Percentiles rank a stretch among this genome's conserved stretches.
Conservation (phyloP, 352 stramenopile genomes). For the Phytophthora meadii region DNA sequence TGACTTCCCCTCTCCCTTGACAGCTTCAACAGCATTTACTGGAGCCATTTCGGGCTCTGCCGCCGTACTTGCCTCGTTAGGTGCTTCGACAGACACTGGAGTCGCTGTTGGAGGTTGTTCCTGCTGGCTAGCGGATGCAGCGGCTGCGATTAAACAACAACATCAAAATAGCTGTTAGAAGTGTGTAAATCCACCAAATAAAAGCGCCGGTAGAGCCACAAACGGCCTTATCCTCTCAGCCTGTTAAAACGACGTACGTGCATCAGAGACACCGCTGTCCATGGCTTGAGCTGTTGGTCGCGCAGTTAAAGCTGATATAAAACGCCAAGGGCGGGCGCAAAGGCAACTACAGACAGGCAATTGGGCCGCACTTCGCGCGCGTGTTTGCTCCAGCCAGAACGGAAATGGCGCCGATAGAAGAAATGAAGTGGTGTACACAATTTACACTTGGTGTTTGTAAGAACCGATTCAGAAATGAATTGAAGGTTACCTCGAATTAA, state of each 20-base stretch:
- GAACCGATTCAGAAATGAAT: slow-evolving; percentile 64
- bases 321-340: neutral
- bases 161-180: slow-evolving; percentile 1
- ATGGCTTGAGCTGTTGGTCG: slow-evolving; percentile 6
- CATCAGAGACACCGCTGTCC: slow-evolving; percentile 11
- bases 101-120: neutral
- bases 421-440: slow-evolving; percentile 23
- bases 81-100: neutral
- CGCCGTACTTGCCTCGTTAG: neutral
- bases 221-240: slow-evolving; percentile 10
- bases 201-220: slow-evolving; percentile 7
- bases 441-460: slow-evolving; percentile 54
- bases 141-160: slow-evolving; percentile 4
- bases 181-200: neutral
- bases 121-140: slow-evolving; percentile 3
- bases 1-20: slow-evolving; percentile 4
- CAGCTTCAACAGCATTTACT: neutral
- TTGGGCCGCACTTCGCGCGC: slow-evolving; percentile 13
- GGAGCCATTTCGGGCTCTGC: slow-evolving; percentile 18
- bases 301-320: neutral
- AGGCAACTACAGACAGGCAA: neutral
- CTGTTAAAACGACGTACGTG: slow-evolving; percentile 17
- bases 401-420: slow-evolving; percentile 34
- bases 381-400: slow-evolving; percentile 16
- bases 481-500: slow-evolving; percentile 17